Percentiles rank a stretch among this genome's conserved stretches.
Evolutionary conservation across 768 basidiomycete genomes (phyloP).

Genomic region (Lentinus tigrinus): DNA sequence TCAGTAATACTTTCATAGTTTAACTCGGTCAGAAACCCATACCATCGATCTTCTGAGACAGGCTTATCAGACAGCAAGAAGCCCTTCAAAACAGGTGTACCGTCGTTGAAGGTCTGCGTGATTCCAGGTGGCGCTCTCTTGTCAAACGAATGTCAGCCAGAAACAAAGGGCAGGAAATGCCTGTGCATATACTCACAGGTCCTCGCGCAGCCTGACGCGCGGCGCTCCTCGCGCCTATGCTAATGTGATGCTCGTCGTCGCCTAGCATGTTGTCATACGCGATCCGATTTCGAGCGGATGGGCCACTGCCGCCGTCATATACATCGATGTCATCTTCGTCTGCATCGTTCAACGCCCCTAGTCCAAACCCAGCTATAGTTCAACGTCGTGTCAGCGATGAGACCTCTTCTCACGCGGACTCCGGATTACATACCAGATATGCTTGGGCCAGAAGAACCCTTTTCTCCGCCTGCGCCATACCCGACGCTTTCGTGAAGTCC

Average conservation of each 20-base stretch:
- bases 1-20: constrained; percentile 11
- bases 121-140: constrained; percentile 18
- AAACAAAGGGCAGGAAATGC: not conserved
- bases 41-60: constrained; percentile 72
- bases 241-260: constrained; percentile 60
- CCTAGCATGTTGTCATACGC: constrained; percentile 67
- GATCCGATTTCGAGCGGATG: constrained; percentile 42
- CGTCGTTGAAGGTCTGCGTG: constrained; percentile 66
- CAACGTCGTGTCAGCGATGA: not conserved
- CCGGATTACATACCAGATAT: constrained; percentile 46
- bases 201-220: not conserved
- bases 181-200: constrained; percentile 3
- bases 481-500: constrained; percentile 62
- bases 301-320: constrained; percentile 51
- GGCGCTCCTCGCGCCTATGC: constrained; percentile 35
- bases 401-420: not conserved
- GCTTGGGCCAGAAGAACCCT: constrained; percentile 42
- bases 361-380: constrained; percentile 73
- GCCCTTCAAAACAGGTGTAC: constrained; percentile 67
- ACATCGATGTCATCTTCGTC: constrained; percentile 91
- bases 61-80: constrained; percentile 72
- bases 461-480: constrained; percentile 20
- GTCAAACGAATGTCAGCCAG: constrained; percentile 7
- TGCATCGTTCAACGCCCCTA: constrained; percentile 89
- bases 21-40: constrained; percentile 17